Evolutionary conservation across 1,284 basidiomycete genomes (phyloP).

Genomic region (Volvariella volvacea): DNA sequence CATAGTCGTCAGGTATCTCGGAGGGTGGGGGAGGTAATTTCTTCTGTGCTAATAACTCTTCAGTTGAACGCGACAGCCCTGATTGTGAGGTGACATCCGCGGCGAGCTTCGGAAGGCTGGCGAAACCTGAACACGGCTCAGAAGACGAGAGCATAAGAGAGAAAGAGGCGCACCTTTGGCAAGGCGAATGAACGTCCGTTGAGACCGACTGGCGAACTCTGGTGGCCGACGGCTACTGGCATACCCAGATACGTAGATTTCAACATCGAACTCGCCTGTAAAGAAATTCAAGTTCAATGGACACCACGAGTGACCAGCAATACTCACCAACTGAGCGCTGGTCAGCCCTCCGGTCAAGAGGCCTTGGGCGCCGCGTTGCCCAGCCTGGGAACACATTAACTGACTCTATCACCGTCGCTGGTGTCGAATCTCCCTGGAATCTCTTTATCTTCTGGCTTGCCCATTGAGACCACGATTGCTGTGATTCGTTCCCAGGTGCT

Average conservation of each 20-base stretch:
- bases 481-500: too few relatives aligned
- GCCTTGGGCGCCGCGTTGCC: conserved; percentile 4
- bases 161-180: conserved; percentile 57
- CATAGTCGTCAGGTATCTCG: conserved; percentile 55
- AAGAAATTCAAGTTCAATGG: background rate
- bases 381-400: conserved; percentile 6
- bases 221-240: conserved; percentile 57
- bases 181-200: conserved; percentile 67
- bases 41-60: conserved; percentile 35
- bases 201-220: conserved; percentile 63
- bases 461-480: conserved; percentile 1
- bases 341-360: background rate
- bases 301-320: background rate
- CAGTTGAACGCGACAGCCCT: conserved; percentile 35
- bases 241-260: conserved; percentile 71
- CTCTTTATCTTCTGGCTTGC: background rate
- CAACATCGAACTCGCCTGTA: conserved; percentile 54
- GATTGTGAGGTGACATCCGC: conserved; percentile 17
- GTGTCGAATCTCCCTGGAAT: background rate
- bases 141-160: background rate
- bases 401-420: conserved; percentile 2
- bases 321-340: background rate
- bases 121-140: conserved; percentile 40
- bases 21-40: conserved; percentile 52
- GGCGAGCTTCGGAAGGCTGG: conserved; percentile 50